Conservation (phyloP, 2,329 filamentous ascomycete species). For the Hypoxylon sp. region DNA sequence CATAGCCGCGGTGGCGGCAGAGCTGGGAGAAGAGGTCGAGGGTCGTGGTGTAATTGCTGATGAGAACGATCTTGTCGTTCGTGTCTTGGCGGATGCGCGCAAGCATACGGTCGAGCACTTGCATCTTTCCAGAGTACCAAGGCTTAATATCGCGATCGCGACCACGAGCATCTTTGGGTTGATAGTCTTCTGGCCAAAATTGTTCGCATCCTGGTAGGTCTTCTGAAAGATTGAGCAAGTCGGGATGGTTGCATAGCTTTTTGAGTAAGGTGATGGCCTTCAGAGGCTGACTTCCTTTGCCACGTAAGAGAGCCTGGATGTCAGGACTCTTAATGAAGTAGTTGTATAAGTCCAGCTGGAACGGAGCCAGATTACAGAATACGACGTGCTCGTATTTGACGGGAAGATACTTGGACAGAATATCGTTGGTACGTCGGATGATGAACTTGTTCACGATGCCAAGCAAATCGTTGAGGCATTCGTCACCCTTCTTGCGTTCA, state of each 20-base stretch:
- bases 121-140: conserved; percentile 99
- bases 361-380: conserved; percentile 94
- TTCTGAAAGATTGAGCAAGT: conserved; percentile 84
- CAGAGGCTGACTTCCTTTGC: conserved; percentile 94
- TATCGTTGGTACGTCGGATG: conserved; percentile 97
- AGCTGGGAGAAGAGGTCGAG: conserved; percentile 94
- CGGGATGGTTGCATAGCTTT: conserved; percentile 98
- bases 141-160: conserved; percentile 92
- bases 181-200: conserved; percentile 87
- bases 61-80: conserved; percentile 98
- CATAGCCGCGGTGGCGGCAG: conserved; percentile 88
- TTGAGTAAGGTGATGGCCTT: conserved; percentile 98
- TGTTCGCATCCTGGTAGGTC: conserved; percentile 91
- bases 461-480: conserved; percentile 85
- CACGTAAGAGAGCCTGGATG: conserved; percentile 90
- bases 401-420: conserved; percentile 95
- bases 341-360: conserved; percentile 94
- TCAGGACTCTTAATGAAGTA: conserved; percentile 97
- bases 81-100: conserved; percentile 95
- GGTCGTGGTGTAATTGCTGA: conserved; percentile 98
- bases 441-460: conserved; percentile 97
- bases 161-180: conserved; percentile 88
- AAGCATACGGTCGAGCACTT: conserved; percentile 97
- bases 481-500: conserved; percentile 86
- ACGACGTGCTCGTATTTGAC: conserved; percentile 99